Conservation (phyloP, 139 green algal genomes). For the Coelastrella sp. region DNA sequence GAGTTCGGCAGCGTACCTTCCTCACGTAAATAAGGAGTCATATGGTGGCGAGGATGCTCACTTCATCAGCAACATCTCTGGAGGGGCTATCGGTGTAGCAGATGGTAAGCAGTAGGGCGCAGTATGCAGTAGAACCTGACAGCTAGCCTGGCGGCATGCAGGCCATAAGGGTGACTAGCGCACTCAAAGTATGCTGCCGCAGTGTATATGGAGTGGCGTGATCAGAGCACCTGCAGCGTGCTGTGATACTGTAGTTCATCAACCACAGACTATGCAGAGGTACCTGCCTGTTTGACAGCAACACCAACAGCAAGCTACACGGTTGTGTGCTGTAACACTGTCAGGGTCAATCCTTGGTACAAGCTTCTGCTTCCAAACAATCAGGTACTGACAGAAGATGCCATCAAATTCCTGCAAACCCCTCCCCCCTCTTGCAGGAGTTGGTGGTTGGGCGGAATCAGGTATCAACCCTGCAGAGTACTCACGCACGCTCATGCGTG, state of each 20-base stretch:
- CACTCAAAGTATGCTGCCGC: no score
- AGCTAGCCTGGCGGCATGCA: no score
- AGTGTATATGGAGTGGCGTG: no score
- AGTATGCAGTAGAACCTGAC: no score
- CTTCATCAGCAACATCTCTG: conserved; percentile 76
- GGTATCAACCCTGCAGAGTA: conserved; percentile 91
- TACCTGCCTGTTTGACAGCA: no score
- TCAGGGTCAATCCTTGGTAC: no score
- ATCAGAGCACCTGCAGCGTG: no score
- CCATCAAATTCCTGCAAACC: neutral
- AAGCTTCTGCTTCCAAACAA: neutral
- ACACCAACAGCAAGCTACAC: no score
- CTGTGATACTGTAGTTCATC: no score
- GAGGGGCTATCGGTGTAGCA: conserved; percentile 80
- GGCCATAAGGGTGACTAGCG: no score
- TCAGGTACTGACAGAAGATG: neutral
- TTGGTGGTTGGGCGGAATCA: conserved; percentile 74
- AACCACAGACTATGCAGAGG: no score
- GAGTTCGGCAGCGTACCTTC: conserved; percentile 66
- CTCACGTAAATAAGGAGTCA: conserved; percentile 83
- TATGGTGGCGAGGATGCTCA: conserved; percentile 91
- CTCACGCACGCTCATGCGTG: conserved; percentile 80
- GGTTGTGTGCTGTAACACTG: no score
- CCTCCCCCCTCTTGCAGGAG: neutral
- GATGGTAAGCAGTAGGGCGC: conserved; percentile 62